Conservation (phyloP, 2,329 filamentous ascomycete genomes). For the Biscogniauxia mediterranea region DNA sequence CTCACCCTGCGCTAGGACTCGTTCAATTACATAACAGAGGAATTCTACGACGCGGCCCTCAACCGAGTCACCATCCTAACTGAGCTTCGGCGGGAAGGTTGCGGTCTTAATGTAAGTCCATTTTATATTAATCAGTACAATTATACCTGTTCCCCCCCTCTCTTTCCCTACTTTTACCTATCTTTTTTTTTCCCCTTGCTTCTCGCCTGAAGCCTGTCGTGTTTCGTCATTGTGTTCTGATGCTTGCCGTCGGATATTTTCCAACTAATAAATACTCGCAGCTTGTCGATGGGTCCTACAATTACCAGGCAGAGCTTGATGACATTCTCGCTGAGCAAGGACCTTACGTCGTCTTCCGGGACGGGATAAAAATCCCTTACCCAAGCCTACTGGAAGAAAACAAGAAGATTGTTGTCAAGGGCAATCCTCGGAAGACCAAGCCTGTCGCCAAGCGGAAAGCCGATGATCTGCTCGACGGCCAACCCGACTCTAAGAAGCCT, state of each 20-base stretch:
- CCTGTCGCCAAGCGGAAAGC: conserved; percentile 48
- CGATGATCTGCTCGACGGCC: conserved; percentile 47
- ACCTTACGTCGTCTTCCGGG: conserved; percentile 25
- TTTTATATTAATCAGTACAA: background rate
- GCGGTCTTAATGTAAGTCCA: conserved; percentile 27
- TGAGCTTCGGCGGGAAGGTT: conserved; percentile 28
- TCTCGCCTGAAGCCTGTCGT: no score
- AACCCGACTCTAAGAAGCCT: conserved; percentile 49
- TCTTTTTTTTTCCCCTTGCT: no score
- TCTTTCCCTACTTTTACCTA: background rate
- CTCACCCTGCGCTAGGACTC: conserved; percentile 27
- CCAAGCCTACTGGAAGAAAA: conserved; percentile 34
- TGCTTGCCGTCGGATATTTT: conserved; percentile 1
- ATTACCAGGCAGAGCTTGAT: conserved; percentile 24
- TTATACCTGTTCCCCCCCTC: background rate
- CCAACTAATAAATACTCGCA: conserved; percentile 16
- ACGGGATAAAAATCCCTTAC: conserved; percentile 34
- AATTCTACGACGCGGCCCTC: conserved; percentile 29
- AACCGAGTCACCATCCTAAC: conserved; percentile 28
- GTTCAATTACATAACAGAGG: conserved; percentile 28
- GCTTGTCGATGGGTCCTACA: conserved; percentile 28
- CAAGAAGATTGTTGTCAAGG: conserved; percentile 31
- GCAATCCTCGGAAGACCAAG: conserved; percentile 34
- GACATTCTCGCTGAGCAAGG: conserved; percentile 25
- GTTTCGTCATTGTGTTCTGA: background rate